These are phyloP conservation scores for Nakazawaea ernobii DNA, from an alignment of 805 yeast genomes.

Conservation along the genomic window DNA sequence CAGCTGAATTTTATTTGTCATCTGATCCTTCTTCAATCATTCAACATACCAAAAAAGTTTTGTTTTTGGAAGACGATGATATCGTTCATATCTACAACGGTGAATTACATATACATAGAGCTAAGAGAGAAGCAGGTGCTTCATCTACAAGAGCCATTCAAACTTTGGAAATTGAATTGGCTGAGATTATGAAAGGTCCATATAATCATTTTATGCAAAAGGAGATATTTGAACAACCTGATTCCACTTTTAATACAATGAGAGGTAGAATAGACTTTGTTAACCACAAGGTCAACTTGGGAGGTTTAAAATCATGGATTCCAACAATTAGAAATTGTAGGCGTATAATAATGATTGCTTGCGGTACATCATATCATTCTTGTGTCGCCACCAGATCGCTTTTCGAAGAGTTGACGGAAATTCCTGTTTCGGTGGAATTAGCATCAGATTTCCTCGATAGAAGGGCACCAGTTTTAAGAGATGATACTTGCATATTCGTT, in stretches of 20 bases:
- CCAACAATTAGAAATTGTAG: slow-evolving; percentile 90
- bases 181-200: slow-evolving; percentile 97
- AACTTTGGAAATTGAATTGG: slow-evolving; percentile 93
- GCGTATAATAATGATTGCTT: slow-evolving; percentile 95
- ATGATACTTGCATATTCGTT: slow-evolving; percentile 94
- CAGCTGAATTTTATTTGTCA: slow-evolving; percentile 92
- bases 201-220: slow-evolving; percentile 97
- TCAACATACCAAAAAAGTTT: slow-evolving; percentile 94
- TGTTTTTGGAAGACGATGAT: slow-evolving; percentile 96
- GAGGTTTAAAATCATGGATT: slow-evolving; percentile 83
- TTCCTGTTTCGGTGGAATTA: slow-evolving; percentile 87
- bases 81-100: slow-evolving; percentile 98
- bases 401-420: slow-evolving; percentile 93
- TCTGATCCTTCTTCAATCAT: slow-evolving; percentile 97
- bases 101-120: slow-evolving; percentile 97
- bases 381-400: slow-evolving; percentile 95
- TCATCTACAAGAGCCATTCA: slow-evolving; percentile 95
- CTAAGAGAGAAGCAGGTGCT: slow-evolving; percentile 78
- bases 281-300: slow-evolving; percentile 68
- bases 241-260: slow-evolving; percentile 97
- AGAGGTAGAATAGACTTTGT: slow-evolving; percentile 97
- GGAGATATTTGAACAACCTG: slow-evolving; percentile 98
- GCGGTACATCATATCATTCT: slow-evolving; percentile 99
- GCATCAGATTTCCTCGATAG: slow-evolving; percentile 96
- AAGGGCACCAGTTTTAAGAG: slow-evolving; percentile 95